These are phyloP conservation scores for Lactarius sanguifluus DNA, from an alignment of 768 basidiomycete species.

Conservation along the genomic window DNA sequence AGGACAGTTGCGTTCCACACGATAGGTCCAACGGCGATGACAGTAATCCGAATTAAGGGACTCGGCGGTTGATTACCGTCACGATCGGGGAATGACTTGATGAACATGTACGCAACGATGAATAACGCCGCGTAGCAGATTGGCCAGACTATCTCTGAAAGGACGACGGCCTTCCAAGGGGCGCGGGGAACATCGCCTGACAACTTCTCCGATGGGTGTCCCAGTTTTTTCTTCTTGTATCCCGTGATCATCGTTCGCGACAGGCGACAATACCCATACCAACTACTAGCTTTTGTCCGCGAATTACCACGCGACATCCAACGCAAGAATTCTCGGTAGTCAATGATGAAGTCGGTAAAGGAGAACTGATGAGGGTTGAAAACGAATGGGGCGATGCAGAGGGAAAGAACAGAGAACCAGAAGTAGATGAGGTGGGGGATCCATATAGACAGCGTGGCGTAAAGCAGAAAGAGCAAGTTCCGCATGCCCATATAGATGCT, in stretches of 20 bases:
- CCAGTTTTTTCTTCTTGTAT: constrained; percentile 98
- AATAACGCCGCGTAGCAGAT: constrained; percentile 75
- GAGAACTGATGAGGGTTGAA: constrained; percentile 99
- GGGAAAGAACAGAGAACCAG: constrained; percentile 94
- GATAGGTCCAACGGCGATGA: constrained; percentile 90
- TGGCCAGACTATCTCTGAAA: constrained; percentile 82
- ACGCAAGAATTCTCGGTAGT: constrained; percentile 96
- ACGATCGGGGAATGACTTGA: constrained; percentile 80
- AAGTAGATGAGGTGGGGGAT: constrained; percentile 96
- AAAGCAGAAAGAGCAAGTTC: constrained; percentile 86
- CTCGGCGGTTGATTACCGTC: constrained; percentile 69
- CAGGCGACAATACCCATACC: constrained; percentile 99
- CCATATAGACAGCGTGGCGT: constrained; percentile 89
- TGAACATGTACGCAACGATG: constrained; percentile 85
- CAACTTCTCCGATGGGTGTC: constrained; percentile 96
- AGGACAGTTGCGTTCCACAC: constrained; percentile 94
- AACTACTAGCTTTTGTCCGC: constrained; percentile 92
- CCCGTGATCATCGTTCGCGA: constrained; percentile 98
- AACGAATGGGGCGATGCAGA: constrained; percentile 95
- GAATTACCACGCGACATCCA: constrained; percentile 99
- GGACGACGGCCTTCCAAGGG: constrained; percentile 77
- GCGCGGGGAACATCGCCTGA: constrained; percentile 94
- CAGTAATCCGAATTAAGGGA: constrained; percentile 82
- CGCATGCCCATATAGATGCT: constrained; percentile 99
- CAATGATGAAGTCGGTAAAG: constrained; percentile 94